A percentile compares a stretch with the other conserved stretches of the same genome.
Conservation (phyloP, 345 rosid genomes). For the Camelina laxa region DNA sequence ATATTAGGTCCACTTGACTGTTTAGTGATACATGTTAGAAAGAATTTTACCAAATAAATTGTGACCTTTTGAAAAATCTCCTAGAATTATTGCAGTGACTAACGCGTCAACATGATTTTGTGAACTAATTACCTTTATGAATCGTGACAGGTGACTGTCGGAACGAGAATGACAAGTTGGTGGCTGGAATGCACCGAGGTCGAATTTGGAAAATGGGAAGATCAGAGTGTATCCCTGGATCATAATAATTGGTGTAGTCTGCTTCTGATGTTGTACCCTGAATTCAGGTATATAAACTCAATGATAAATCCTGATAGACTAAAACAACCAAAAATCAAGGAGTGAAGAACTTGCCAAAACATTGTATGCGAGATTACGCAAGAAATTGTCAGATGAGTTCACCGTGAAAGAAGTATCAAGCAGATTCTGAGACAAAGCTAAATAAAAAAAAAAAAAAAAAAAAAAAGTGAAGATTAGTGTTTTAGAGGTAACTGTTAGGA, state of each 20-base stretch:
- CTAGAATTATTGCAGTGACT: not conserved
- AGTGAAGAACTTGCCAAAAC: constrained; percentile 51
- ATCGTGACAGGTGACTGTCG: constrained; percentile 17
- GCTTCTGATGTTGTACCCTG: constrained; percentile 69
- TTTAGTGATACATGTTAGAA: not conserved
- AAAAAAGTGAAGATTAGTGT: constrained; percentile 5
- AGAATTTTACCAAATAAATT: not conserved
- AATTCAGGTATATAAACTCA: constrained; percentile 3
- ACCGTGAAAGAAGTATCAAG: constrained; percentile 42
- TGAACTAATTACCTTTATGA: constrained; percentile 48
- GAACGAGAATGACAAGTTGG: constrained; percentile 44
- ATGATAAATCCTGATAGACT: constrained; percentile 7
- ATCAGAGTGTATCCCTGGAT: constrained; percentile 54
- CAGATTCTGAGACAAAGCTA: constrained; percentile 60
- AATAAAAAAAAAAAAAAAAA: not conserved
- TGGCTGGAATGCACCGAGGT: constrained; percentile 49
- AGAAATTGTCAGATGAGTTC: constrained; percentile 46
- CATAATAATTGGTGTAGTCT: constrained; percentile 45
- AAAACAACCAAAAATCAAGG: not conserved
- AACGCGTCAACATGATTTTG: not conserved
- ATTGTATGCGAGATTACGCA: constrained; percentile 48
- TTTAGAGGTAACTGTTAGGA: not conserved
- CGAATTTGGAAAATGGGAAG: constrained; percentile 63
- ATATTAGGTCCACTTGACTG: not conserved
- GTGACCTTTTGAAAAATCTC: not conserved